phyloP scores from a whole-genome alignment of 345 rosid species.

The Zanthoxylum bungeanum region DNA sequence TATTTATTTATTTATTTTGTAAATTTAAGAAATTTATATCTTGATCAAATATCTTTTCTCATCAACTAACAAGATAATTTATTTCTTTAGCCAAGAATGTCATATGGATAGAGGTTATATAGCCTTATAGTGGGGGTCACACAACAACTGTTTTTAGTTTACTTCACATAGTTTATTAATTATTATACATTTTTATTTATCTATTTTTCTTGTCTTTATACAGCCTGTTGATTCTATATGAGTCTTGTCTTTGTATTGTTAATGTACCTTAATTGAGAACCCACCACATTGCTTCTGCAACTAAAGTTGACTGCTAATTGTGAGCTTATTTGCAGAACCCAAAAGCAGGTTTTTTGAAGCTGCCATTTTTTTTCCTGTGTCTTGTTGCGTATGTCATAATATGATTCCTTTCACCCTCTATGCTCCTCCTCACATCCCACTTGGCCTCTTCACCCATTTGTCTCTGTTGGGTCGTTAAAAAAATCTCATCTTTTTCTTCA shows the following conservation, averaged over 20 bases:
- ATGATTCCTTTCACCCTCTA: slow-evolving; percentile 18
- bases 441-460: slow-evolving; percentile 25
- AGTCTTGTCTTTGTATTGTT: slow-evolving; percentile 14
- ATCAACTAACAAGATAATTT: neutral
- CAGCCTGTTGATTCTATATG: slow-evolving; percentile 18
- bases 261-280: slow-evolving; percentile 15
- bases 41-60: no score
- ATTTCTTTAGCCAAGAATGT: slow-evolving; percentile 25
- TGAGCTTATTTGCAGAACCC: slow-evolving; percentile 24
- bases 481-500: neutral
- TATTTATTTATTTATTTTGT: no score
- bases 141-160: slow-evolving; percentile 9
- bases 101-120: slow-evolving; percentile 17
- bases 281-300: slow-evolving; percentile 35
- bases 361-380: slow-evolving; percentile 36
- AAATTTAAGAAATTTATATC: no score
- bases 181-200: neutral
- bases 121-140: slow-evolving; percentile 24
- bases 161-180: slow-evolving; percentile 1
- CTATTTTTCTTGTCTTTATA: slow-evolving; percentile 19
- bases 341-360: slow-evolving; percentile 22
- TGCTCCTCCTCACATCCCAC: slow-evolving; percentile 25
- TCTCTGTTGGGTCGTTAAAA: slow-evolving; percentile 22
- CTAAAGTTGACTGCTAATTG: slow-evolving; percentile 28
- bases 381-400: slow-evolving; percentile 45